A percentile compares a stretch with the other conserved stretches of the same genome.
Evolutionary conservation across 2,329 filamentous ascomycete species (phyloP).

Genomic region (Pestalotiopsis sp.): DNA sequence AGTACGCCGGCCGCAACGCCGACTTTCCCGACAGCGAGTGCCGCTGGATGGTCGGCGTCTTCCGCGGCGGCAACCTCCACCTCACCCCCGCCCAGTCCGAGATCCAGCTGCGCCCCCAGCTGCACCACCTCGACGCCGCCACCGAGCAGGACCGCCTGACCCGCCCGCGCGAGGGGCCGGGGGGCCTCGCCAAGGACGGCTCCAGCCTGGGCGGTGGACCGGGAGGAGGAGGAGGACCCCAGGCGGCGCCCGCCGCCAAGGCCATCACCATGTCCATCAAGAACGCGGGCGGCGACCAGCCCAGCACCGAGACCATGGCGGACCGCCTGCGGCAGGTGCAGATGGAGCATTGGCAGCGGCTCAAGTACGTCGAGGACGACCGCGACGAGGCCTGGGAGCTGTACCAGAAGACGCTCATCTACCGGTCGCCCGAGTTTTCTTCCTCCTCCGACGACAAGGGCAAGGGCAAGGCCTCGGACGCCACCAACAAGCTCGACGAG

Average conservation of each 20-base stretch:
- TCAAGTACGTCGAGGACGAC: constrained; percentile 83
- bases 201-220: constrained; percentile 32
- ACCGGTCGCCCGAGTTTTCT: constrained; percentile 30
- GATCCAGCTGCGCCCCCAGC: constrained; percentile 87
- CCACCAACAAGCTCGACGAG: constrained; percentile 16
- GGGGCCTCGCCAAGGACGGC: constrained; percentile 30
- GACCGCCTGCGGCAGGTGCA: constrained; percentile 78
- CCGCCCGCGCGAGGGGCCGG: constrained; percentile 35
- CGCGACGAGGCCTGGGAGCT: constrained; percentile 73
- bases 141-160: constrained; percentile 68
- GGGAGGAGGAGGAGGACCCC: no score
- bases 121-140: constrained; percentile 88
- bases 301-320: constrained; percentile 71
- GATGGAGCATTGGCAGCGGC: constrained; percentile 77
- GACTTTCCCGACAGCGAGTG: constrained; percentile 56
- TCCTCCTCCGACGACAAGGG: constrained; percentile 18
- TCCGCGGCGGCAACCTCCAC: constrained; percentile 84
- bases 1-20: constrained; percentile 61
- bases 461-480: constrained; percentile 22
- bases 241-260: constrained; percentile 56
- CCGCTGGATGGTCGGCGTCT: constrained; percentile 87
- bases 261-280: constrained; percentile 89
- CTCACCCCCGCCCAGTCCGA: constrained; percentile 82
- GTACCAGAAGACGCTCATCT: constrained; percentile 74
- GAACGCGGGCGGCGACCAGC: constrained; percentile 67